Conservation (phyloP, 371 early-diverging fungal species). For the Rhizomucor pusillus region DNA sequence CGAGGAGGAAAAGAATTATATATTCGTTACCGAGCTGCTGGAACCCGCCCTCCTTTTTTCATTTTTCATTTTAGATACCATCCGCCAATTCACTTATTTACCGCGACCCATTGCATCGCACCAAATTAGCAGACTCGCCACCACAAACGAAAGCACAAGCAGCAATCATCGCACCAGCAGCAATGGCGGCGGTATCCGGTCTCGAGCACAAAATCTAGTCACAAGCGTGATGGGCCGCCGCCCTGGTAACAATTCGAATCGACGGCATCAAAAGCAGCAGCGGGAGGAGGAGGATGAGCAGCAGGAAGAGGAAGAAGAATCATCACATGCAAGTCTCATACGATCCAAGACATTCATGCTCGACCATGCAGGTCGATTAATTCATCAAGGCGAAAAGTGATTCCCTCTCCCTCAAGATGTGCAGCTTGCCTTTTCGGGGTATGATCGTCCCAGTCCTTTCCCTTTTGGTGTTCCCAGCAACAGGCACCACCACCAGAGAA, state of each 20-base stretch:
- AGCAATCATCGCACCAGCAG: conserved; percentile 1
- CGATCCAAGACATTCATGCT: conserved; percentile 17
- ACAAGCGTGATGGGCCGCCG: conserved; percentile 25
- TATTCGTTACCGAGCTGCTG: too few species aligned
- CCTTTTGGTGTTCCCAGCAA: not conserved
- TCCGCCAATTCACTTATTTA: too few species aligned
- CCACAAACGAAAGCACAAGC: not conserved
- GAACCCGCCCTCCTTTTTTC: too few species aligned
- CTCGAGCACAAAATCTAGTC: conserved; percentile 22
- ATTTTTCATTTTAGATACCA: too few species aligned
- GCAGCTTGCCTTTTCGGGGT: too few species aligned
- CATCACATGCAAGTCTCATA: not conserved
- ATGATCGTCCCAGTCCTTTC: too few species aligned
- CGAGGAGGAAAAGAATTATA: too few species aligned
- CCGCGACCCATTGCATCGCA: too few species aligned
- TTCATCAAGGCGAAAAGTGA: conserved; percentile 7
- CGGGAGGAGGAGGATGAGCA: not conserved
- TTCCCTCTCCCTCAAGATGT: too few species aligned
- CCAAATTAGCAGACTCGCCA: not conserved
- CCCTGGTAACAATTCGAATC: conserved; percentile 3
- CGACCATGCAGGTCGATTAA: conserved; percentile 15
- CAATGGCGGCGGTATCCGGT: conserved; percentile 12
- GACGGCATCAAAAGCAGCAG: conserved; percentile 2
- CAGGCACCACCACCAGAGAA: not conserved
- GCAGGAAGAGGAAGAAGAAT: too few species aligned